Evolutionary conservation across 371 early-diverging fungal species (phyloP).

Genomic region (Actinomucor elegans): DNA sequence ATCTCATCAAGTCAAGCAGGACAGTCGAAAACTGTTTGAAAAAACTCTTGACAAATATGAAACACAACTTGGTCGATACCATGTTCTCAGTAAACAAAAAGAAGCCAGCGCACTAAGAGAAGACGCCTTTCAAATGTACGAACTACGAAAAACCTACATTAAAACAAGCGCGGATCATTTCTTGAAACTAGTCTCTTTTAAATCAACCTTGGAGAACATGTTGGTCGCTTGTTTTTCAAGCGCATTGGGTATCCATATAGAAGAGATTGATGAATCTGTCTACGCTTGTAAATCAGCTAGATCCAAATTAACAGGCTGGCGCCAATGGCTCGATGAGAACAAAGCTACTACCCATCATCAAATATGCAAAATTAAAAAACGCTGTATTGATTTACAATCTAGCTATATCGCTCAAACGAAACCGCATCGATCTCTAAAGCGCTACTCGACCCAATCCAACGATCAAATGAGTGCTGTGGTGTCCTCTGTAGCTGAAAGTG

Average conservation of each 20-base stretch:
- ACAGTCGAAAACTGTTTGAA: slow-evolving; percentile 55
- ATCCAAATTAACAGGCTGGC: slow-evolving; percentile 37
- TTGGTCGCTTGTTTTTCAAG: slow-evolving; percentile 38
- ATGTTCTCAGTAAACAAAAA: slow-evolving; percentile 59
- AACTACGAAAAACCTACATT: slow-evolving; percentile 62
- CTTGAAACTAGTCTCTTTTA: slow-evolving; percentile 30
- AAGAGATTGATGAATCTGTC: slow-evolving; percentile 32
- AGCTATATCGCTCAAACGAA: slow-evolving; percentile 30
- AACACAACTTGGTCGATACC: slow-evolving; percentile 58
- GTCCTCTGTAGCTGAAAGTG: not conserved
- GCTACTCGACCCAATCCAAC: slow-evolving; percentile 16
- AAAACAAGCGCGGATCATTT: slow-evolving; percentile 38
- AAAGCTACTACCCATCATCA: slow-evolving; percentile 37
- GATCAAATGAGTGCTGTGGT: not conserved
- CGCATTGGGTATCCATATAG: slow-evolving; percentile 33
- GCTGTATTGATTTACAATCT: slow-evolving; percentile 29
- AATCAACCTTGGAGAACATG: slow-evolving; percentile 34
- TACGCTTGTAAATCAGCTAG: slow-evolving; percentile 22
- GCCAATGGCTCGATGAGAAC: slow-evolving; percentile 37
- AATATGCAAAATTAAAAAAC: slow-evolving; percentile 25
- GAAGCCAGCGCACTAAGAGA: slow-evolving; percentile 70
- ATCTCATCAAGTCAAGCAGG: too few relatives aligned
- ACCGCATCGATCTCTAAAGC: slow-evolving; percentile 35
- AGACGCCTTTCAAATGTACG: slow-evolving; percentile 70
- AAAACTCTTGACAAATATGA: slow-evolving; percentile 65